Percentiles rank a stretch among this genome's conserved stretches.
phyloP scores from a whole-genome alignment of 2,329 filamentous ascomycete species.

The Dothideomycetes sp. region DNA sequence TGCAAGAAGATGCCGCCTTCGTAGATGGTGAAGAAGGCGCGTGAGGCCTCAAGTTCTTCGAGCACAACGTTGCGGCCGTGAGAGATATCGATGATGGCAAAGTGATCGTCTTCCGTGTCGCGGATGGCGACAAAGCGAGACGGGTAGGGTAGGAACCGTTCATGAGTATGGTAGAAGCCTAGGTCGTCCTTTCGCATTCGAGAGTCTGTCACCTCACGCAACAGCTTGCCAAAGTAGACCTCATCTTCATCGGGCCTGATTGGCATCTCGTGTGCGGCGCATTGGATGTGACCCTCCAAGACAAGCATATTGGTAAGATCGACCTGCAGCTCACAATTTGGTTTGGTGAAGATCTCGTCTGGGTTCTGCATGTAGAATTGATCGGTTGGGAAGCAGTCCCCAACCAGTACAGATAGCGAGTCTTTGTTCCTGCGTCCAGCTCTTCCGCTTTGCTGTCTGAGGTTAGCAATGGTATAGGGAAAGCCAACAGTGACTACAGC shows the following conservation, averaged over 20 bases:
- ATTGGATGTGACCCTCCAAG: slow-evolving; percentile 88
- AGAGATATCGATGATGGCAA: slow-evolving; percentile 83
- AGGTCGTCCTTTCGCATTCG: slow-evolving; percentile 61
- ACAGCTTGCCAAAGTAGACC: slow-evolving; percentile 66
- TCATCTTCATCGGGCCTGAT: slow-evolving; percentile 67
- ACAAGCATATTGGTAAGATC: slow-evolving; percentile 88
- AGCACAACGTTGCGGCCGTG: slow-evolving; percentile 73
- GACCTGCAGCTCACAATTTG: slow-evolving; percentile 79
- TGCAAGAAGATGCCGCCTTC: slow-evolving; percentile 96
- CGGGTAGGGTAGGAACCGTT: slow-evolving; percentile 75
- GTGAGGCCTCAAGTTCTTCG: slow-evolving; percentile 89
- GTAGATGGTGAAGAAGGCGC: slow-evolving; percentile 93
- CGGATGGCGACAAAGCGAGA: slow-evolving; percentile 78
- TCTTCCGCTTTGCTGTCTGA: slow-evolving; percentile 87
- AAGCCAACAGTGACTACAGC: slow-evolving; percentile 92
- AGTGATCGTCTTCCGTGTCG: slow-evolving; percentile 83
- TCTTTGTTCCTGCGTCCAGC: slow-evolving; percentile 89
- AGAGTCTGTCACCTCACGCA: slow-evolving; percentile 60
- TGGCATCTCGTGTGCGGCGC: slow-evolving; percentile 89
- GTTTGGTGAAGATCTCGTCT: slow-evolving; percentile 82
- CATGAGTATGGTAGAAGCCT: slow-evolving; percentile 84
- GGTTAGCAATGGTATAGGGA: slow-evolving; percentile 87
- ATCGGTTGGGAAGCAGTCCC: slow-evolving; percentile 80
- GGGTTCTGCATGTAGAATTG: slow-evolving; percentile 97
- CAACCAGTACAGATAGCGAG: slow-evolving; percentile 79